A percentile compares a stretch with the other conserved stretches of the same genome.
These are phyloP conservation scores for Bisporella sp. DNA, from an alignment of 2,329 filamentous ascomycete species.

Conservation along the genomic window DNA sequence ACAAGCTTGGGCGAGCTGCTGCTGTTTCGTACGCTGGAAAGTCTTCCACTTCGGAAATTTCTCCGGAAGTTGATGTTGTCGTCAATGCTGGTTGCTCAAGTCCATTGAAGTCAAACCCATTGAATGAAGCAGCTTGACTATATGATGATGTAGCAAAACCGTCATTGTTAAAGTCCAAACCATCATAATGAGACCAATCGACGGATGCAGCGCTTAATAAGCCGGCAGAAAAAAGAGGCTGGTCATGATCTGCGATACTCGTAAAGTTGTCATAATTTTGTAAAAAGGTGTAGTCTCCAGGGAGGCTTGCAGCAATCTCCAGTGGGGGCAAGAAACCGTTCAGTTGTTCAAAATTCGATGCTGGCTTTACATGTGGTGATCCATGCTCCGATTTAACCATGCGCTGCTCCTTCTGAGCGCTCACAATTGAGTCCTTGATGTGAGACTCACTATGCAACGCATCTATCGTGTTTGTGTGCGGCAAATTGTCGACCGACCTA, in stretches of 20 bases:
- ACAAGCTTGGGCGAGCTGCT: constrained; percentile 25
- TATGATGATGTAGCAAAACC: constrained; percentile 48
- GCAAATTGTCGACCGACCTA: constrained; percentile 38
- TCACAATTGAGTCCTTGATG: constrained; percentile 31
- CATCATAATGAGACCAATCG: constrained; percentile 46
- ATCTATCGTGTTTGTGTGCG: constrained; percentile 34
- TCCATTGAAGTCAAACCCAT: constrained; percentile 45
- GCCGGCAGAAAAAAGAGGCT: constrained; percentile 55
- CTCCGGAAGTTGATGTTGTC: constrained; percentile 55
- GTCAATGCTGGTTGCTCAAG: constrained; percentile 50
- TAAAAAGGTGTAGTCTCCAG: constrained; percentile 36
- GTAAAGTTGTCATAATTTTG: constrained; percentile 46
- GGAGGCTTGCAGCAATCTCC: constrained; percentile 45
- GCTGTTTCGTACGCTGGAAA: constrained; percentile 36
- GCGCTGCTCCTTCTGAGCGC: constrained; percentile 35
- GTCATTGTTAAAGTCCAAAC: constrained; percentile 41
- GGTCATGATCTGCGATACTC: constrained; percentile 38
- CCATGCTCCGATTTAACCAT: constrained; percentile 55
- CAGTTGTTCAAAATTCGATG: constrained; percentile 40
- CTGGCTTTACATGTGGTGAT: constrained; percentile 47
- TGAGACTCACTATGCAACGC: constrained; percentile 29
- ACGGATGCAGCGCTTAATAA: constrained; percentile 48
- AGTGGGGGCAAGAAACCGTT: constrained; percentile 48
- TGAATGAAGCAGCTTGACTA: constrained; percentile 47
- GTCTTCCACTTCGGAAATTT: constrained; percentile 62